A percentile compares a stretch with the other conserved stretches of the same genome.
Evolutionary conservation across 2,329 filamentous ascomycete species (phyloP).

Genomic region (Colletotrichum truncatum): DNA sequence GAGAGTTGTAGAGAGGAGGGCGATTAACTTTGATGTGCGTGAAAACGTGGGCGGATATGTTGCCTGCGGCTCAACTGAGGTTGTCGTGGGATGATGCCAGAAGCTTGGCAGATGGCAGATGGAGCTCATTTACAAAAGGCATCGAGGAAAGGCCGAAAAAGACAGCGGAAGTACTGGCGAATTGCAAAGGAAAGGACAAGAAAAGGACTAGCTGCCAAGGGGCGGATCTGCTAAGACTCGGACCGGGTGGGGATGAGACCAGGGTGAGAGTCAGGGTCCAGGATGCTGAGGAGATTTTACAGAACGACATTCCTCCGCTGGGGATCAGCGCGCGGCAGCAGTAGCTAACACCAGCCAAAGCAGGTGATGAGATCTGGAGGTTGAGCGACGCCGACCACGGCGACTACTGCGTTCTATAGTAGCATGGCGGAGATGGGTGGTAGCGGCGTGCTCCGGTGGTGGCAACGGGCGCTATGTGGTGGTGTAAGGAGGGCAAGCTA

Average conservation of each 20-base stretch:
- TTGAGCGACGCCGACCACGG: not conserved
- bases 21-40: not conserved
- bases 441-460: not conserved
- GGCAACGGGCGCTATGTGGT: not conserved
- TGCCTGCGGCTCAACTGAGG: slow-evolving; percentile 1
- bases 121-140: not conserved
- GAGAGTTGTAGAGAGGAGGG: too few relatives aligned
- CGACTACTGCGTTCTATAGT: not conserved
- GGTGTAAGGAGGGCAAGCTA: not conserved
- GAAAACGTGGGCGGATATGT: not conserved
- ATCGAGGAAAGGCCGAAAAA: slow-evolving; percentile 25
- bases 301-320: not conserved
- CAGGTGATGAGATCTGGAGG: not conserved
- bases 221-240: not conserved
- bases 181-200: not conserved
- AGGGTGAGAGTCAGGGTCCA: slow-evolving; percentile 19
- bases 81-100: slow-evolving; percentile 2
- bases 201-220: not conserved
- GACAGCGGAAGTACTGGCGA: slow-evolving; percentile 20
- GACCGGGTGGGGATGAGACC: not conserved
- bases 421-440: not conserved
- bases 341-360: not conserved
- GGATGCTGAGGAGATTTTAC: not conserved
- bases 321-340: not conserved
- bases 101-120: not conserved